These are phyloP conservation scores for Erodium maritimum DNA, from an alignment of 345 rosid genomes.

Conservation along the genomic window DNA sequence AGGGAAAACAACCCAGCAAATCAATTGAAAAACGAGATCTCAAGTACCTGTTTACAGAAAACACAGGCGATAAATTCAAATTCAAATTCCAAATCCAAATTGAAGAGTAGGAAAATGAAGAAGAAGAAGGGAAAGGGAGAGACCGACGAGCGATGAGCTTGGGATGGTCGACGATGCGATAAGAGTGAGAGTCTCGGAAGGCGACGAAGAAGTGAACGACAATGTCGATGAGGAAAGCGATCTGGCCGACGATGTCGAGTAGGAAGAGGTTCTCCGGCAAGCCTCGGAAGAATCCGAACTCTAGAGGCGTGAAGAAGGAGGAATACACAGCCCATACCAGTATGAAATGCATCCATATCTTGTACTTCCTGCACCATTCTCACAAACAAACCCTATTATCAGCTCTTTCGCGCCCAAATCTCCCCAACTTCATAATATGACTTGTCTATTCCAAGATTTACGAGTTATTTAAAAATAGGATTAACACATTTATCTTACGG, in stretches of 20 bases:
- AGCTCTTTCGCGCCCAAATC: too few relatives aligned
- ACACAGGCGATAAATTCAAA: too few relatives aligned
- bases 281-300: conserved; percentile 83
- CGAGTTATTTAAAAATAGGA: too few relatives aligned
- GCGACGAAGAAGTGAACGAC: conserved; percentile 52
- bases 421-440: too few relatives aligned
- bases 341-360: conserved; percentile 55
- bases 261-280: conserved; percentile 53
- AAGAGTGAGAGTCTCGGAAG: conserved; percentile 47
- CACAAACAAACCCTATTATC: too few relatives aligned
- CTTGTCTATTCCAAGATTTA: too few relatives aligned
- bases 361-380: conserved; percentile 42
- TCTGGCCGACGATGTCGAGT: conserved; percentile 64
- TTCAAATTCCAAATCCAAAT: too few relatives aligned
- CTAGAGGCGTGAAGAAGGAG: conserved; percentile 75
- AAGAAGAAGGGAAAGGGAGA: background rate
- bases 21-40: conserved; percentile 60
- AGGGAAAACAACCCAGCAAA: conserved; percentile 66
- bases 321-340: conserved; percentile 78
- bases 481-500: too few relatives aligned
- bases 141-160: conserved; percentile 51
- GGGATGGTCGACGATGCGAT: conserved; percentile 43
- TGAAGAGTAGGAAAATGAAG: background rate
- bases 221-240: conserved; percentile 69
- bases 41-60: conserved; percentile 52